phyloP scores from a whole-genome alignment of 495 filamentous ascomycete genomes.

The Podospora conica region DNA sequence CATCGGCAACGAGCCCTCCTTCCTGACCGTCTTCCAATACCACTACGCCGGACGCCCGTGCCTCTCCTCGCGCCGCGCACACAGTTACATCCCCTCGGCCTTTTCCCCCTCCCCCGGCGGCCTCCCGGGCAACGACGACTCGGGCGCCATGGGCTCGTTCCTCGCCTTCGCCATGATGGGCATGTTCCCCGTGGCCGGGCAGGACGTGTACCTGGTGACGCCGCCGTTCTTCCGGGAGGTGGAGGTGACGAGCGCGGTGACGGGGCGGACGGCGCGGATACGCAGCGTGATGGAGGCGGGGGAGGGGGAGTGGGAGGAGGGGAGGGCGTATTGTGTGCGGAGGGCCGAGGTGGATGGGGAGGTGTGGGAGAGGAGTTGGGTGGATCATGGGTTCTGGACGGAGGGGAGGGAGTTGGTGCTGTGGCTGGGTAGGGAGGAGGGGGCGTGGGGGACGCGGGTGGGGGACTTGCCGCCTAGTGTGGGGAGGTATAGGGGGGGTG shows the following conservation, averaged over 20 bases:
- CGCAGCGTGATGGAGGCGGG: slow-evolving; percentile 54
- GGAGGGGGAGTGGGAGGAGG: slow-evolving; percentile 55
- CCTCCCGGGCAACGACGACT: slow-evolving; percentile 68
- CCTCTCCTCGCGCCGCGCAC: slow-evolving; percentile 54
- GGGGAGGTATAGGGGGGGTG: slow-evolving; percentile 32
- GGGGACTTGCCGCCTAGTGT: slow-evolving; percentile 60
- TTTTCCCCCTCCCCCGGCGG: slow-evolving; percentile 56
- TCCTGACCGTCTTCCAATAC: slow-evolving; percentile 64
- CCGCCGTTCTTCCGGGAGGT: slow-evolving; percentile 61
- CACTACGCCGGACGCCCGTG: slow-evolving; percentile 65
- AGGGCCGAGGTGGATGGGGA: slow-evolving; percentile 61
- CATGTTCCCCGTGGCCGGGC: slow-evolving; percentile 67
- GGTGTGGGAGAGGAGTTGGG: slow-evolving; percentile 63
- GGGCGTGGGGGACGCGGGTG: slow-evolving; percentile 59
- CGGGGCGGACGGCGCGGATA: slow-evolving; percentile 55
- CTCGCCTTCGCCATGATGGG: slow-evolving; percentile 66
- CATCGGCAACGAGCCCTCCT: slow-evolving; percentile 67
- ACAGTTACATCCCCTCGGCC: slow-evolving; percentile 60
- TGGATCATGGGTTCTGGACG: slow-evolving; percentile 68
- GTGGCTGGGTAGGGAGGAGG: slow-evolving; percentile 58
- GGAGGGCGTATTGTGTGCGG: slow-evolving; percentile 59
- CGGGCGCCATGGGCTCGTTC: slow-evolving; percentile 67
- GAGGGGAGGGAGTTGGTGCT: slow-evolving; percentile 64
- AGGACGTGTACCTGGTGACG: slow-evolving; percentile 68
- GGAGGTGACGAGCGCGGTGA: slow-evolving; percentile 55